Evolutionary conservation across 345 rosid genomes (phyloP).

Genomic region (Stellera chamaejasme): DNA sequence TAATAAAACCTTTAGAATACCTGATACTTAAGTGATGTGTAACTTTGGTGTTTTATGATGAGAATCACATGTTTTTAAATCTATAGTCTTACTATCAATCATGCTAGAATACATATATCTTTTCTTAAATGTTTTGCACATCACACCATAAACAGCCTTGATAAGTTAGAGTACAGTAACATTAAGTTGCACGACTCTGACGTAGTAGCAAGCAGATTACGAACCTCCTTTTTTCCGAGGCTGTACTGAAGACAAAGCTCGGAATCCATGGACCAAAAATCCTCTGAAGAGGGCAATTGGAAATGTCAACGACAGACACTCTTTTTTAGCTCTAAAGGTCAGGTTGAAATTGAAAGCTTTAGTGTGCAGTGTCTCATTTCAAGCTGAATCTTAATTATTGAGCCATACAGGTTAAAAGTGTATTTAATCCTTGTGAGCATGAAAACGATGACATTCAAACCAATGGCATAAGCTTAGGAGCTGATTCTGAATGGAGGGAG

Average conservation of each 20-base stretch:
- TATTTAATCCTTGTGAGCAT: slow-evolving; percentile 95
- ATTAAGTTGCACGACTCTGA: background rate
- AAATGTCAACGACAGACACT: slow-evolving; percentile 92
- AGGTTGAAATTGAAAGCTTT: slow-evolving; percentile 8
- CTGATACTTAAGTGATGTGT: too few relatives aligned
- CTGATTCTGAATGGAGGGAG: slow-evolving; percentile 46
- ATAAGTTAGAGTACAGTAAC: too few relatives aligned
- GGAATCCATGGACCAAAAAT: slow-evolving; percentile 69
- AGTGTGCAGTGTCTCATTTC: slow-evolving; percentile 4
- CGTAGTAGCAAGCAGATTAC: slow-evolving; percentile 71
- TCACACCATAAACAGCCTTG: background rate
- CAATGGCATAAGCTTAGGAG: slow-evolving; percentile 56
- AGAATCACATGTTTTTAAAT: too few relatives aligned
- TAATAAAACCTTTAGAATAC: too few relatives aligned
- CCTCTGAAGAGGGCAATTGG: slow-evolving; percentile 96
- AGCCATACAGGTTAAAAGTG: slow-evolving; percentile 75
- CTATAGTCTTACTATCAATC: too few relatives aligned
- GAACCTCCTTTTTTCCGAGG: slow-evolving; percentile 96
- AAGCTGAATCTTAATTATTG: background rate
- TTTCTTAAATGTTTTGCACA: background rate
- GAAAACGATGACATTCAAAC: slow-evolving; percentile 70
- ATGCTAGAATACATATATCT: too few relatives aligned
- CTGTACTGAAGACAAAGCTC: slow-evolving; percentile 77
- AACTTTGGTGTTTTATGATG: too few relatives aligned
- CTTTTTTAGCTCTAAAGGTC: slow-evolving; percentile 79